Evolutionary conservation across 1,284 basidiomycete genomes (phyloP), one percentile per base, ranked within the genome.

Genomic region (Hortiboletus rubellus): DNA sequence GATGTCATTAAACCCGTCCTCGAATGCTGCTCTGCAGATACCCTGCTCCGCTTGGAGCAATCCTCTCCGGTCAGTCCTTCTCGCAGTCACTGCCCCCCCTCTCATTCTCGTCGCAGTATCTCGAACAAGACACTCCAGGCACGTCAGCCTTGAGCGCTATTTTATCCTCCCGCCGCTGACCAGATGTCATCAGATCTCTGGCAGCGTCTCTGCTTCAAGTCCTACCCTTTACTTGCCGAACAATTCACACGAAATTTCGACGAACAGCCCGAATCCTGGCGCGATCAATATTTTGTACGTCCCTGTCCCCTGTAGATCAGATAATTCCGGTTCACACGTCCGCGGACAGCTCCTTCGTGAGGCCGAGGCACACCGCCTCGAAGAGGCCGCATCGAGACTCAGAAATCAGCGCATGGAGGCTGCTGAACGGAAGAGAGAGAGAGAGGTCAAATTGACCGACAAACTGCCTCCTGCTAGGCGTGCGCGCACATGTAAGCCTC

Each of bases 391-490:
- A 36, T 77, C 74, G 48, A 82, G 77, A 61, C 77, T 91, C 58
- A 82, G 87, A 60, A 81, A 72, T 50, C 82, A 87, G 62, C 81
- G 88, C 24, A 76, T 82, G 65, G 84, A 87, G 68, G 86, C 80
- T 18, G 86, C 85, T 48, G 84, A 86, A 66, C 82, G 83, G 60
- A 90, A 87, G 76, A 88, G 79, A 69, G 86, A 86, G 70, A 79
- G 82, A 59, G 84, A 86, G 70, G 81, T 91, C 58, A 90, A 89
- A 69, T 66, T 86, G 53, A 89, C 86, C 18, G 86, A 88, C 70
- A 79, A 75, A 59, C 60, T 86, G 30, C 86, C 86, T 40, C 84
- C 82, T 34, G 62, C 78, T 36, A 91, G 89, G 72, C 85, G 86
- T 46, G 63, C 76, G 50, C 80, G 76, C 65, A 43, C 75, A 68